Percentiles rank a stretch among this genome's conserved stretches.
Conservation (phyloP, 1,139 yeast species). For the Yueomyces sp. region DNA sequence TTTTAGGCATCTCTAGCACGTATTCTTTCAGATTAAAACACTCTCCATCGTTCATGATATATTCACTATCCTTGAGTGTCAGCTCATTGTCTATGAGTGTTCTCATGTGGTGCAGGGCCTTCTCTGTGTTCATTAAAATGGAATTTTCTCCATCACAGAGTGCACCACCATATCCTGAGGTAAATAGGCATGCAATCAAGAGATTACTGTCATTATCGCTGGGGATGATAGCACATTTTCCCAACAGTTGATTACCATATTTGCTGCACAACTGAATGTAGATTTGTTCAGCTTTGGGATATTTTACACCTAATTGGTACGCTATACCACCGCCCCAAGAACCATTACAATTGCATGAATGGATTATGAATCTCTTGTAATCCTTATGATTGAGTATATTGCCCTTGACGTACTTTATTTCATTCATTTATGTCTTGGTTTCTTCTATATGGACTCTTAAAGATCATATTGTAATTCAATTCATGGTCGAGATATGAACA, state of each 20-base stretch:
- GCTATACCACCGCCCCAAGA: conserved; percentile 76
- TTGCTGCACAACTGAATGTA: conserved; percentile 15
- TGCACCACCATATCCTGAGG: conserved; percentile 15
- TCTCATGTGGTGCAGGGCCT: conserved; percentile 8
- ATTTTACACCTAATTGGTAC: conserved; percentile 14
- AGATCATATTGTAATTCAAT: no score
- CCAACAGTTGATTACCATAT: conserved; percentile 12
- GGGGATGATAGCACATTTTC: conserved; percentile 16
- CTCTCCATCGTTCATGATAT: conserved; percentile 23
- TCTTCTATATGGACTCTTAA: no score
- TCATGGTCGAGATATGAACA: no score
- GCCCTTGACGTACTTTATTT: conserved; percentile 13
- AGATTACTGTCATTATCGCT: conserved; percentile 9
- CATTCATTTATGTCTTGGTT: not conserved
- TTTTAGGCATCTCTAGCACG: conserved; percentile 52
- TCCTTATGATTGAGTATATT: conserved; percentile 7
- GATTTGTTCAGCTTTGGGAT: conserved; percentile 17
- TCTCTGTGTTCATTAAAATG: conserved; percentile 12
- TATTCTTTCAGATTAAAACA: conserved; percentile 49
- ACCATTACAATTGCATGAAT: conserved; percentile 72
- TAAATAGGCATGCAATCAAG: conserved; percentile 18
- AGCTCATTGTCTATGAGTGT: conserved; percentile 1
- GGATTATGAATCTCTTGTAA: conserved; percentile 25
- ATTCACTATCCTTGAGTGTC: conserved; percentile 1
- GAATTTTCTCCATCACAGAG: conserved; percentile 8